Conservation (phyloP, 148 eudicot genomes). For the Euryodendron excelsum region DNA sequence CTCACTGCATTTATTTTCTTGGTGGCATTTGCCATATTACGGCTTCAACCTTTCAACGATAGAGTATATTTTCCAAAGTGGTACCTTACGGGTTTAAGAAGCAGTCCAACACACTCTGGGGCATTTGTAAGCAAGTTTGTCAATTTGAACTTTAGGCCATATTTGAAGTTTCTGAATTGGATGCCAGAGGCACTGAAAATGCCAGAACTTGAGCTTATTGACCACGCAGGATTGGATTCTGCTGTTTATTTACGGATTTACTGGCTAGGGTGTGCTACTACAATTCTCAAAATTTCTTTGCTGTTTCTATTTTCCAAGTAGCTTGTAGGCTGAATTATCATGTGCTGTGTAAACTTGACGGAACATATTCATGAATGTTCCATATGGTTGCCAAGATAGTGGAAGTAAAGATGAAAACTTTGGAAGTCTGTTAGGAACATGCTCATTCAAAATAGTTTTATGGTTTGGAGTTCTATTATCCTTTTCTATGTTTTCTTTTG, state of each 20-base stretch:
- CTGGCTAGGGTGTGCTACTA: constrained; percentile 68
- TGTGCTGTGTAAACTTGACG: not conserved
- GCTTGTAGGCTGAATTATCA: not conserved
- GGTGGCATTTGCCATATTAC: constrained; percentile 77
- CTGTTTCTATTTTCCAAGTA: not conserved
- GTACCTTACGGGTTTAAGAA: constrained; percentile 92
- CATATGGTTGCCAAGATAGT: not conserved
- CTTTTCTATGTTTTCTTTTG: not conserved
- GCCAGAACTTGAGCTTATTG: constrained; percentile 94
- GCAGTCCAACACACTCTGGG: constrained; percentile 65
- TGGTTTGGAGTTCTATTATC: not conserved
- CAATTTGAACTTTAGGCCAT: constrained; percentile 79
- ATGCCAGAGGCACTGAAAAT: constrained; percentile 91
- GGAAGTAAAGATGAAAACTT: not conserved
- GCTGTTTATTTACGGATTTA: constrained; percentile 92
- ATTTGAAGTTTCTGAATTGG: constrained; percentile 83
- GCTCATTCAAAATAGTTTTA: not conserved
- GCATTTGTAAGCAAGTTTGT: constrained; percentile 64
- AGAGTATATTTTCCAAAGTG: constrained; percentile 98
- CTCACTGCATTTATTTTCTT: constrained; percentile 72
- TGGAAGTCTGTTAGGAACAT: not conserved
- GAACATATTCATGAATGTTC: not conserved
- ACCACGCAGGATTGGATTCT: constrained; percentile 95
- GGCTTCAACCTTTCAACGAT: constrained; percentile 96
- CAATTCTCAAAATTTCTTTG: not conserved